Conservation (phyloP, 2,329 filamentous ascomycete genomes). For the Shiraia sp. region DNA sequence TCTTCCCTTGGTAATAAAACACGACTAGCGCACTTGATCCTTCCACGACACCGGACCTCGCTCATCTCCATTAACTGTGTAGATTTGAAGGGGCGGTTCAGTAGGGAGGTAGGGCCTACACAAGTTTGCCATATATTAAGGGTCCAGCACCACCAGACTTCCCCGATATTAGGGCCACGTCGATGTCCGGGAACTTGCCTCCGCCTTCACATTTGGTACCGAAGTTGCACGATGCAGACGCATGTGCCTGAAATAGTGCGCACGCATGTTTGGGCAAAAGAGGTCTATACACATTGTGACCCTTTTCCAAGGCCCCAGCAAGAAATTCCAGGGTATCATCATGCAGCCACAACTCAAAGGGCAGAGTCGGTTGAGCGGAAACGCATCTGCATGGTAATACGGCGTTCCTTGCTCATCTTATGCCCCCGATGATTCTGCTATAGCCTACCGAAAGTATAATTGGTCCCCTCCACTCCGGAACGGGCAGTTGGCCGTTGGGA, state of each 20-base stretch:
- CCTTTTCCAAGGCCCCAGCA: constrained; percentile 12
- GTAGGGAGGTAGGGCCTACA: no score
- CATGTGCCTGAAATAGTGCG: background rate
- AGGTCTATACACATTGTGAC: background rate
- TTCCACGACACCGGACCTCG: background rate
- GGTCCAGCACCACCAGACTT: constrained; percentile 3
- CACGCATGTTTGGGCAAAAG: background rate
- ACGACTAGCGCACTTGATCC: constrained; percentile 1
- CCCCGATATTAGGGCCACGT: constrained; percentile 5
- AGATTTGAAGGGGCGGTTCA: no score
- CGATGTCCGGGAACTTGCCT: constrained; percentile 1
- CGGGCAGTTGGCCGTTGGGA: constrained; percentile 9
- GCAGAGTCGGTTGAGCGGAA: constrained; percentile 17
- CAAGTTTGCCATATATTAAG: constrained; percentile 4
- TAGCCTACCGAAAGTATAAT: constrained; percentile 6
- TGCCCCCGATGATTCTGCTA: constrained; percentile 8
- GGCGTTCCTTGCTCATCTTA: constrained; percentile 11
- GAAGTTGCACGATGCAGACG: constrained; percentile 6
- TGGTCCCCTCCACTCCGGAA: background rate
- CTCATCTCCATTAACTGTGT: no score
- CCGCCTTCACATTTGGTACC: constrained; percentile 5
- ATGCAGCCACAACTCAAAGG: constrained; percentile 10
- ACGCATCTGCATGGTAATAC: constrained; percentile 5
- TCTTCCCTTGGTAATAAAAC: background rate
- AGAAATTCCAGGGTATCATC: constrained; percentile 11